Conservation (phyloP, 2,329 filamentous ascomycete species). For the Fragosphaeria purpurea region DNA sequence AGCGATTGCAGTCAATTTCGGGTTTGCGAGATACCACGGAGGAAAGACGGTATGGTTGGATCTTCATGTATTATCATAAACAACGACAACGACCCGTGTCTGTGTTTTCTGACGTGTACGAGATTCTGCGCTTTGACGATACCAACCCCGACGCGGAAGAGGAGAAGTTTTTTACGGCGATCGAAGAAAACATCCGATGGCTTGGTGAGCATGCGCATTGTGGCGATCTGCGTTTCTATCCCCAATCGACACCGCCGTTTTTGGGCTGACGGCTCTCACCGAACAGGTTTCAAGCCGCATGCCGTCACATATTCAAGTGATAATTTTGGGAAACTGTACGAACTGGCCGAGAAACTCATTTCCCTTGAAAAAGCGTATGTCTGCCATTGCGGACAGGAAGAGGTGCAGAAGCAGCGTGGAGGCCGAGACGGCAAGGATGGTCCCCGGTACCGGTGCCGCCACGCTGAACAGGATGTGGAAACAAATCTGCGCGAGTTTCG, state of each 20-base stretch:
- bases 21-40: conserved; percentile 75
- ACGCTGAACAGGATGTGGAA: conserved; percentile 64
- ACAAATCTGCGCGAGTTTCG: conserved; percentile 71
- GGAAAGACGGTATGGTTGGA: conserved; percentile 38
- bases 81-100: too few relatives aligned
- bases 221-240: neutral
- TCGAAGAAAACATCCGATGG: conserved; percentile 79
- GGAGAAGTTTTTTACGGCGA: conserved; percentile 76
- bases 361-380: conserved; percentile 64
- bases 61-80: too few relatives aligned
- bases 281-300: conserved; percentile 57
- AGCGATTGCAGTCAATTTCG: conserved; percentile 92
- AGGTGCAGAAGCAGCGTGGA: conserved; percentile 79
- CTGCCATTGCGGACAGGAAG: conserved; percentile 72
- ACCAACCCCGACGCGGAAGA: conserved; percentile 93
- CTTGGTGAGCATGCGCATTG: conserved; percentile 32
- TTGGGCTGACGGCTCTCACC: too few relatives aligned
- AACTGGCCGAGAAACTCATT: conserved; percentile 78
- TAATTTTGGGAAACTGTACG: conserved; percentile 79
- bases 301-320: conserved; percentile 81
- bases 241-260: too few relatives aligned
- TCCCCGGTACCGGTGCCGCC: conserved; percentile 67
- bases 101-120: too few relatives aligned
- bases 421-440: conserved; percentile 58
- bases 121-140: conserved; percentile 48